Evolutionary conservation across 805 yeast species (phyloP).

Genomic region (Ogataea paradorogensis): DNA sequence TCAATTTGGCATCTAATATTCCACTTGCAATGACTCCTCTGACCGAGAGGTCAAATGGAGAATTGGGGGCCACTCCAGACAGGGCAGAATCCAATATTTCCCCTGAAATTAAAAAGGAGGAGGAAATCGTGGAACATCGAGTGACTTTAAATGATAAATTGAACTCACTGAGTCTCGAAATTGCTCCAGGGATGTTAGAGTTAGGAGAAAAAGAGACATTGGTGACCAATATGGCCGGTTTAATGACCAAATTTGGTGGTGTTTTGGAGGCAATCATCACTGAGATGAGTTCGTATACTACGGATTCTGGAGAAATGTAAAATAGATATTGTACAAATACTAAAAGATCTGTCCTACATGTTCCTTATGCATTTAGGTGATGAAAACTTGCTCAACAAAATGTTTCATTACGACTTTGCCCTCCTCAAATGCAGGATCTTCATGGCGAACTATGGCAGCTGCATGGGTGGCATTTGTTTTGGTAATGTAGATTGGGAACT

Average conservation of each 20-base stretch:
- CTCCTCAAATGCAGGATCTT: constrained; percentile 55
- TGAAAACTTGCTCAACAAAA: constrained; percentile 49
- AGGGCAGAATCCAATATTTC: constrained; percentile 1
- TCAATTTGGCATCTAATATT: constrained; percentile 62
- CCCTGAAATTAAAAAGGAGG: constrained; percentile 1
- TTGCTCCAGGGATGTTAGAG: constrained; percentile 4
- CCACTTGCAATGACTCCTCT: constrained; percentile 81
- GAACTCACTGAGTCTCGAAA: constrained; percentile 2
- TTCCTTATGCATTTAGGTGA: background rate
- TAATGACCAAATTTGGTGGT: constrained; percentile 26
- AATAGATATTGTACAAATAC: background rate
- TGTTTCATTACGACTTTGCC: constrained; percentile 69
- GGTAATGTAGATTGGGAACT: constrained; percentile 67
- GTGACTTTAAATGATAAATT: constrained; percentile 1
- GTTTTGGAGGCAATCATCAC: constrained; percentile 33
- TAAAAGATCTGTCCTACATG: too few relatives aligned
- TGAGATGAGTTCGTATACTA: constrained; percentile 15
- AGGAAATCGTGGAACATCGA: background rate
- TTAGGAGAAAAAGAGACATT: constrained; percentile 10
- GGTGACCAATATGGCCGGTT: constrained; percentile 19
- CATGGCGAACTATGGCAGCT: constrained; percentile 70
- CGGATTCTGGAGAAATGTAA: background rate
- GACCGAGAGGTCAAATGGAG: constrained; percentile 45
- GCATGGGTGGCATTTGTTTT: constrained; percentile 72
- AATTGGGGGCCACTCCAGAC: constrained; percentile 22